Conservation (phyloP, 805 yeast genomes). For the Kuraishia ogatae region DNA sequence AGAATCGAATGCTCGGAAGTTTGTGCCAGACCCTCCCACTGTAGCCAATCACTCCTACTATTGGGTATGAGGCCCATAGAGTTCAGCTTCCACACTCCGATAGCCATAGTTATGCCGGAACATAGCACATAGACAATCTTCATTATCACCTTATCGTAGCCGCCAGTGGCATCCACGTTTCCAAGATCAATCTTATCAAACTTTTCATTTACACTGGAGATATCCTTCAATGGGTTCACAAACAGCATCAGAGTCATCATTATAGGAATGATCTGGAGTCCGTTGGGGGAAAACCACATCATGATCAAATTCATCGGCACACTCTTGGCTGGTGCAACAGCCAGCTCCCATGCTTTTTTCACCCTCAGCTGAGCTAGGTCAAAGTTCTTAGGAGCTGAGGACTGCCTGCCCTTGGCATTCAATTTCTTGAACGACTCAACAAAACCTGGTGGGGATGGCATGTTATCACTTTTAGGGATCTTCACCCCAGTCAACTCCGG, state of each 20-base stretch:
- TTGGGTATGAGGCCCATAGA: slow-evolving; percentile 89
- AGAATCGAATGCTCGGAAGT: neutral
- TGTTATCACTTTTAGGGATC: slow-evolving; percentile 2
- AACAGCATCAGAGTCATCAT: slow-evolving; percentile 84
- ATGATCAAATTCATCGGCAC: slow-evolving; percentile 87
- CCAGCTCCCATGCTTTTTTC: slow-evolving; percentile 81
- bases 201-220: slow-evolving; percentile 44
- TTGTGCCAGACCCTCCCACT: slow-evolving; percentile 53
- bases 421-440: slow-evolving; percentile 6
- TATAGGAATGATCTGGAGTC: slow-evolving; percentile 83
- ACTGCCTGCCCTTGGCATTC: neutral
- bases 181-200: slow-evolving; percentile 29
- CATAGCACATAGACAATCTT: slow-evolving; percentile 22
- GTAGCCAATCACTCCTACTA: slow-evolving; percentile 82
- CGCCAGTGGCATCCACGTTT: slow-evolving; percentile 4
- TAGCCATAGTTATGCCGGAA: slow-evolving; percentile 47
- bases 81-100: slow-evolving; percentile 81
- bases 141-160: slow-evolving; percentile 15
- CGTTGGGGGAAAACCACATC: slow-evolving; percentile 90
- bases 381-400: slow-evolving; percentile 4
- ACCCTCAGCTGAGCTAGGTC: slow-evolving; percentile 30
- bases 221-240: slow-evolving; percentile 68
- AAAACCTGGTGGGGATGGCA: slow-evolving; percentile 12
- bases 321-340: slow-evolving; percentile 68
- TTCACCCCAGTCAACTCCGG: slow-evolving; percentile 1